Base-by-base conservation (phyloP, 1,284 basidiomycete genomes). In the Ceratobasidium sp. region DNA sequence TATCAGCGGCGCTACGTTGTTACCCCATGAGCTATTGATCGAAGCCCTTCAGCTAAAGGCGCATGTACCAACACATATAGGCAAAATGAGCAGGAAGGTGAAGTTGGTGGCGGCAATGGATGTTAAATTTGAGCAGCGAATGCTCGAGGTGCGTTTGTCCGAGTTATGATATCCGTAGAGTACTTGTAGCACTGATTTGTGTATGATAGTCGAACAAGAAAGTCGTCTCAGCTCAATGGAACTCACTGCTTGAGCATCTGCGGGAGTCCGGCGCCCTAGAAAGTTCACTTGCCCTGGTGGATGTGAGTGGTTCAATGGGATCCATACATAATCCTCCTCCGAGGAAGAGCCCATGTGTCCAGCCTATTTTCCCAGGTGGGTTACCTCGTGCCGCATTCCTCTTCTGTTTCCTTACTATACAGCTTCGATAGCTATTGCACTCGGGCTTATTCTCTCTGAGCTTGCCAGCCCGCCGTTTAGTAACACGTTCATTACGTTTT, bases 251-350 rank as follows among this genome's bases (percentile, higher is more conserved):
- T 20, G 82, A 84, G 17, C 85, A 85, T 7, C 82, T 92, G 8
- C 83, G 85, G 15, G 88, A 88, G 49, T 84, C 87, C 0, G 90
- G 90, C 0, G 81, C 83, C 11, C 80, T 94, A 49, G 86, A 90
- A 0, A 91, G 89, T 78, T 86, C 87, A 7, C 82, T 93, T 20
- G 91, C 91, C 0, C 81, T 93, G 10, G 92, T 90, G 80, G 92
- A 93, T 80, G 91, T 93, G 13, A 92, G 90, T 0, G 91, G 90
- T 0, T 91, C 90, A 0, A 93, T 93, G 92, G 90, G 90, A 0
- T 45, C 45, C 3, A 54, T 81, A 7, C 1, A 35, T 31, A 39
- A 17, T 3, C 15, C 42, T 7, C n/a, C 11, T 2, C 17, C n/a
- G 45, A 65, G 77, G 11, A 64, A 73, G 54, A 3, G 0, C 7